Evolutionary conservation across 1,139 yeast species (phyloP).

Genomic region (Pichia sp.): DNA sequence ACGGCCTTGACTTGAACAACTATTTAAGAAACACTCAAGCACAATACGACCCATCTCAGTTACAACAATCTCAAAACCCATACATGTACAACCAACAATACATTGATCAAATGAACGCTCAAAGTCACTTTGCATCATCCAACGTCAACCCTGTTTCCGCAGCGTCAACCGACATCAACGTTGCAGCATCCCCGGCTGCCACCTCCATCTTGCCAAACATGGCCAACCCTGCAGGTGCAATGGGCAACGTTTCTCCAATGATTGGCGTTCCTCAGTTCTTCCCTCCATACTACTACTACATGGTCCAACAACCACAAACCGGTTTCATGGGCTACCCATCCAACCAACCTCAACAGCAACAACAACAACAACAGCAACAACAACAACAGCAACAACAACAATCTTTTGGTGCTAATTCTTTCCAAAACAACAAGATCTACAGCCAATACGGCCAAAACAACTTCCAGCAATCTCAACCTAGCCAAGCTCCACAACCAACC

Average conservation of each 20-base stretch:
- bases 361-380: slow-evolving; percentile 10
- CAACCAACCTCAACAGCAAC: slow-evolving; percentile 7
- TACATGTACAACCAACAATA: slow-evolving; percentile 24
- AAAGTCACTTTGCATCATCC: slow-evolving; percentile 8
- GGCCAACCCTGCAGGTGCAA: slow-evolving; percentile 14
- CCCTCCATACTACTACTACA: slow-evolving; percentile 15
- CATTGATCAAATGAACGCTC: slow-evolving; percentile 14
- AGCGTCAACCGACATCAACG: slow-evolving; percentile 8
- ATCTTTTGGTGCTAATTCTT: slow-evolving; percentile 21
- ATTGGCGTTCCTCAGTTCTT: slow-evolving; percentile 11
- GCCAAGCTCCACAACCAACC: slow-evolving; percentile 8
- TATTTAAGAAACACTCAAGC: slow-evolving; percentile 27
- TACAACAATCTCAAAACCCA: slow-evolving; percentile 17
- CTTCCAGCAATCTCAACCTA: slow-evolving; percentile 11
- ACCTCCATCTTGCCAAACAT: slow-evolving; percentile 15
- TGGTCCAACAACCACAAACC: slow-evolving; percentile 15
- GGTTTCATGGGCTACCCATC: slow-evolving; percentile 15
- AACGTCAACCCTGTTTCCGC: slow-evolving; percentile 6
- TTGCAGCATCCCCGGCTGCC: slow-evolving; percentile 16
- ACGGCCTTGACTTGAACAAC: slow-evolving; percentile 29
- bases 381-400: slow-evolving; percentile 23
- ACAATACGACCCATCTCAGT: slow-evolving; percentile 25
- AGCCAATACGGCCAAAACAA: slow-evolving; percentile 26
- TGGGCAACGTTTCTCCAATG: slow-evolving; percentile 14
- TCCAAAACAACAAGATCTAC: slow-evolving; percentile 27